phyloP scores from a whole-genome alignment of 2,329 filamentous ascomycete genomes.

The Paraphaeosphaeria sporulosa region DNA sequence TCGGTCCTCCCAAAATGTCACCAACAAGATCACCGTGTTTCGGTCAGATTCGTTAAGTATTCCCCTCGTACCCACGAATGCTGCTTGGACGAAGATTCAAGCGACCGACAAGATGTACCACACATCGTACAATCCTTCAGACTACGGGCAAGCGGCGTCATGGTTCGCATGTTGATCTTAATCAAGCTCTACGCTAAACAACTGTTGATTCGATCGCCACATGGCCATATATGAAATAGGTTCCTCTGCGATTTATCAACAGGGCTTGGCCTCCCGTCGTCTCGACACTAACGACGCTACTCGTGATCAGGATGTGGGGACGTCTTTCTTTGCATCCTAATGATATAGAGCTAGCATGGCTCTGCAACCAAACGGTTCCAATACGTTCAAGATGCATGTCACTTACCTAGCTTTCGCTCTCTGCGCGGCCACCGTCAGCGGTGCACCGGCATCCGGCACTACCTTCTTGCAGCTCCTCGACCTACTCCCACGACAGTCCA shows the following conservation, averaged over 20 bases:
- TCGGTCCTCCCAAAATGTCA: neutral
- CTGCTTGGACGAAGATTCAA: neutral
- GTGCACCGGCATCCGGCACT: slow-evolving; percentile 17
- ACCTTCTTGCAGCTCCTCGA: slow-evolving; percentile 17
- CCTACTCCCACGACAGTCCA: slow-evolving; percentile 27
- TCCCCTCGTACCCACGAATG: neutral
- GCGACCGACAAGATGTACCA: neutral
- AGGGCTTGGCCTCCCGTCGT: neutral
- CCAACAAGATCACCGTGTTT: neutral
- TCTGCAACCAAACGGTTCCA: neutral
- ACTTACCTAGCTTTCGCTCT: slow-evolving; percentile 16
- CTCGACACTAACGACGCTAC: slow-evolving; percentile 8
- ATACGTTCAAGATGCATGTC: slow-evolving; percentile 21
- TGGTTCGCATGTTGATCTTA: slow-evolving; percentile 15
- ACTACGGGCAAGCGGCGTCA: slow-evolving; percentile 16
- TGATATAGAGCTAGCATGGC: neutral
- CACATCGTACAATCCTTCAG: neutral
- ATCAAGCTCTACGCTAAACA: slow-evolving; percentile 14
- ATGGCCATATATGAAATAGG: slow-evolving; percentile 5
- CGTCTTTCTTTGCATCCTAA: neutral
- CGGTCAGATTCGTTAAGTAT: neutral
- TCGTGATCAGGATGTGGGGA: slow-evolving; percentile 7
- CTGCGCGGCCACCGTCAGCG: slow-evolving; percentile 13
- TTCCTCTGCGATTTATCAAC: slow-evolving; percentile 24
- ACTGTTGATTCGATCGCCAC: neutral